Percentiles rank a stretch among this genome's conserved stretches.
Evolutionary conservation across 805 yeast species (phyloP).

Genomic region (Ogataea pignaliae): DNA sequence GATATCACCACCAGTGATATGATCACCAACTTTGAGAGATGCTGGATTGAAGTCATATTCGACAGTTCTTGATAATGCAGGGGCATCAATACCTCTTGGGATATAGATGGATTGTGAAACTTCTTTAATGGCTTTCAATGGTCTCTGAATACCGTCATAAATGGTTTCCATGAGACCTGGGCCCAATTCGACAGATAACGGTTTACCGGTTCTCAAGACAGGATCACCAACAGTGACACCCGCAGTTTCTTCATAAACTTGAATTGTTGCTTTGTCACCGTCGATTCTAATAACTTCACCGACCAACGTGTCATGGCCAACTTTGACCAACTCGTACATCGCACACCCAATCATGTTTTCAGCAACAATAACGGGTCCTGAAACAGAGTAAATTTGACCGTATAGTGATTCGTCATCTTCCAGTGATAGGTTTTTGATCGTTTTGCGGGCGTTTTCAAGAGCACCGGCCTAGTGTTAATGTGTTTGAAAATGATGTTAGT

Average conservation of each 20-base stretch:
- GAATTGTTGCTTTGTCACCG: slow-evolving; percentile 96
- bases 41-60: slow-evolving; percentile 83
- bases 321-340: slow-evolving; percentile 98
- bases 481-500: background rate
- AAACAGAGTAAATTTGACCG: slow-evolving; percentile 89
- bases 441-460: slow-evolving; percentile 93
- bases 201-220: slow-evolving; percentile 96
- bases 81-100: slow-evolving; percentile 98
- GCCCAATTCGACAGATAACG: slow-evolving; percentile 97
- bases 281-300: slow-evolving; percentile 98
- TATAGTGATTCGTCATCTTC: slow-evolving; percentile 74
- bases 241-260: slow-evolving; percentile 98
- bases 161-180: slow-evolving; percentile 99
- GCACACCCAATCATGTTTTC: slow-evolving; percentile 99
- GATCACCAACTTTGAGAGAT: slow-evolving; percentile 87
- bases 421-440: slow-evolving; percentile 77
- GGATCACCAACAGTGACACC: slow-evolving; percentile 99
- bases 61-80: slow-evolving; percentile 80
- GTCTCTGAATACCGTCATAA: slow-evolving; percentile 99
- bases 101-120: slow-evolving; percentile 87
- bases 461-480: slow-evolving; percentile 72
- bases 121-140: slow-evolving; percentile 88
- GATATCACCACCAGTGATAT: slow-evolving; percentile 96
- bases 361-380: slow-evolving; percentile 97
- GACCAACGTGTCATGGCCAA: slow-evolving; percentile 93